Base-by-base conservation (phyloP, 768 basidiomycete genomes). In the Trametes sanguinea region DNA sequence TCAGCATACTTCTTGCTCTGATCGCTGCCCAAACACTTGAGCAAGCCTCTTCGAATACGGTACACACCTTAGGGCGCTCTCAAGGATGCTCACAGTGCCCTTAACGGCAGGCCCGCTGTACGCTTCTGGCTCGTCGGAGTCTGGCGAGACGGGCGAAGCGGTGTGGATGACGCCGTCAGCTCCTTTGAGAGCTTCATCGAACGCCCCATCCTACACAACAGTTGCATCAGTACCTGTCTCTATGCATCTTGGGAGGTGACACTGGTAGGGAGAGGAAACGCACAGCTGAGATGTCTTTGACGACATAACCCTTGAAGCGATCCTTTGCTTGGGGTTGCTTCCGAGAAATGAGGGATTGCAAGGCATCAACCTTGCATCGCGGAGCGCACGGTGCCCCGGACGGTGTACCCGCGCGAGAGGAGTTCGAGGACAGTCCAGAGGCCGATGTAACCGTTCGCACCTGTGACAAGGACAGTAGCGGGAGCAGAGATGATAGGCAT, bases 151-250 rank as follows among this genome's bases (percentile, higher is more conserved):
- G 0, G 89, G 89, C 0, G 88, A 88, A 0, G 88, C 88, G 2
- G 79, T 83, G 66, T 91, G 90, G 37, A 76, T 80, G 47, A 94
- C 82, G 0, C 80, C 91, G 59, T 90, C 85, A 4, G 92, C 84
- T 0, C 81, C 89, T 70, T 86, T 83, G 61, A 93, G 87, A 1
- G 85, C 89, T 54, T 91, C 85, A 68, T 93, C 89, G 63, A 92
- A 95, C 0, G 86, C 88, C 3, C 83, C 83, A 5, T 80, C 80
- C 85, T 85, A 27, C 37, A 6, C 11, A 11, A 2, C 2, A 11
- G 22, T 1, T 11, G 35, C 35, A 6, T 11, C 6, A 11, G 11
- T 11, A 6, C 35, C 1, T 37, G 6, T 11, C 35, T 37, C 35
- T 1, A 37, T 6, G 35, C 35, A 37, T 37, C 22, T 22, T 22